Evolutionary conservation across 1,284 basidiomycete genomes (phyloP).

Genomic region (Ganoderma meredithae): DNA sequence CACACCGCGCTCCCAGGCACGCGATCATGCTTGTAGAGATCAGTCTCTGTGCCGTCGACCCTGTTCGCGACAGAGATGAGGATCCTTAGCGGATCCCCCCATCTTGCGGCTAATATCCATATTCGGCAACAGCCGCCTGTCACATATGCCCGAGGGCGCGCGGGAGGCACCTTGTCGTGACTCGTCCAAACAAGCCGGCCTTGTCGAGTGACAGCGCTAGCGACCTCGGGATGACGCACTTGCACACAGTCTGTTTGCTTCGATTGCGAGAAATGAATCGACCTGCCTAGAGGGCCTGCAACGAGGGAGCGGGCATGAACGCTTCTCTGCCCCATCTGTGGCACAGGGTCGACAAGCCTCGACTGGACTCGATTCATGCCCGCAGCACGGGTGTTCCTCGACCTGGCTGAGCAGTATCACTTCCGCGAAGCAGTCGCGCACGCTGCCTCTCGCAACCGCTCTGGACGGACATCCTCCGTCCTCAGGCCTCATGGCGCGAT

Average conservation of each 20-base stretch:
- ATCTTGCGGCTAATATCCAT: background rate
- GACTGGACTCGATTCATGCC: background rate
- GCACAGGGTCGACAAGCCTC: slow-evolving; percentile 7
- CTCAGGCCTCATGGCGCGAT: slow-evolving; percentile 13
- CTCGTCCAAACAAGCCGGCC: background rate
- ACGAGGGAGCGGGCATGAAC: slow-evolving; percentile 9
- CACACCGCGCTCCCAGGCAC: background rate
- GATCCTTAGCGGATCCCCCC: slow-evolving; percentile 1
- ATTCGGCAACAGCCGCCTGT: slow-evolving; percentile 5
- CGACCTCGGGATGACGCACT: slow-evolving; percentile 1
- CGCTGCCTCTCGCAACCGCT: background rate
- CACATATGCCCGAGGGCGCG: background rate
- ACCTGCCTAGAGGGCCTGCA: slow-evolving; percentile 3
- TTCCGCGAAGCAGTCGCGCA: background rate
- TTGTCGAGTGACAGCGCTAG: background rate
- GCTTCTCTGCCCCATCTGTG: background rate
- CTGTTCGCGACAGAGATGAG: background rate
- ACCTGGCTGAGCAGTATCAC: background rate
- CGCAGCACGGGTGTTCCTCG: background rate
- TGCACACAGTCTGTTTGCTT: background rate
- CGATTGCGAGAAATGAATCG: slow-evolving; percentile 9
- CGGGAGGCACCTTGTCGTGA: background rate
- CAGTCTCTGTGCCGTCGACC: background rate
- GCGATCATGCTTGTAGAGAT: background rate
- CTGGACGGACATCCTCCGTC: slow-evolving; percentile 1